These are phyloP conservation scores for Puccinia horiana DNA, from an alignment of 1,284 basidiomycete species.

Conservation along the genomic window DNA sequence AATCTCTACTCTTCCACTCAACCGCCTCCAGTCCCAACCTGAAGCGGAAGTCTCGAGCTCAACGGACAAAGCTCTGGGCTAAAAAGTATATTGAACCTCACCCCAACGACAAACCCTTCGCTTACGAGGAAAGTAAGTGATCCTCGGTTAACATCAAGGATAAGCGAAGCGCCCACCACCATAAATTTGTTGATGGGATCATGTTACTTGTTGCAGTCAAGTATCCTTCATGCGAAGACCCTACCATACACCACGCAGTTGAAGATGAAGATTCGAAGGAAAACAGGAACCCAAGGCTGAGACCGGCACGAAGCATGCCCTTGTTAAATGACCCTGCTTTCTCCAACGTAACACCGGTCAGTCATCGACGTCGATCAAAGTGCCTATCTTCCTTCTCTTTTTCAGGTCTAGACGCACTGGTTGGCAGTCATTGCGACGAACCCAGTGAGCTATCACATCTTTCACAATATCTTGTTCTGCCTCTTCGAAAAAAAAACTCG, in stretches of 20 bases:
- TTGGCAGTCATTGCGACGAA: not conserved
- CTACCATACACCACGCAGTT: not conserved
- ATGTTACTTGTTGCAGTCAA: not conserved
- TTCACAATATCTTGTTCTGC: not conserved
- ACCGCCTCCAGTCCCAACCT: slow-evolving; percentile 29
- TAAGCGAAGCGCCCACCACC: not conserved
- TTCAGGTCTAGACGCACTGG: slow-evolving; percentile 21
- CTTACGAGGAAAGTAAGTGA: slow-evolving; percentile 14
- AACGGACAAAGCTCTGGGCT: slow-evolving; percentile 10
- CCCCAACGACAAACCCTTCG: not conserved
- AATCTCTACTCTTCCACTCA: slow-evolving; percentile 3
- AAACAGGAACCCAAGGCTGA: not conserved
- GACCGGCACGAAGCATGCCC: slow-evolving; percentile 30
- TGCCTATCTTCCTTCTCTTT: slow-evolving; percentile 22
- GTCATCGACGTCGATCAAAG: slow-evolving; percentile 7
- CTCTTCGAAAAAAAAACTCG: not conserved
- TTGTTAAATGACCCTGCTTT: not conserved
- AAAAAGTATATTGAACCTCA: slow-evolving; percentile 5
- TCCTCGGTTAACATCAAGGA: not conserved
- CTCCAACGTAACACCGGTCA: not conserved
- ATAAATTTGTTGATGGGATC: not conserved
- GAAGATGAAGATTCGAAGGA: slow-evolving; percentile 8
- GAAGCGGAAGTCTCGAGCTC: slow-evolving; percentile 5
- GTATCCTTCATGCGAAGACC: not conserved
- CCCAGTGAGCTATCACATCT: not conserved